Evolutionary conservation across 768 basidiomycete species (phyloP).

Genomic region (Candolleomyces aberdarensis): DNA sequence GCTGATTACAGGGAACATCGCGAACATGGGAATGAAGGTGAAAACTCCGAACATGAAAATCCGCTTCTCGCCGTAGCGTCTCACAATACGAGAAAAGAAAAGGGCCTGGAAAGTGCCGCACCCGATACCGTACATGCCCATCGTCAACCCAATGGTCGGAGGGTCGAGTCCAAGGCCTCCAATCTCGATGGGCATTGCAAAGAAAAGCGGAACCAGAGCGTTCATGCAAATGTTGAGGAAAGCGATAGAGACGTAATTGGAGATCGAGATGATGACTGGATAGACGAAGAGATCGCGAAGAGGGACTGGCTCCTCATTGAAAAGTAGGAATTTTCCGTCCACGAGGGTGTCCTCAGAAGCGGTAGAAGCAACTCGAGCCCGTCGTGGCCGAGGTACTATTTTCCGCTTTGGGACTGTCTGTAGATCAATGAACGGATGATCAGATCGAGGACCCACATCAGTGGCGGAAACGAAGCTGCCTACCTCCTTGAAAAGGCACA

Average conservation of each 20-base stretch:
- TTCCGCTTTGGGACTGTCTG: constrained; percentile 27
- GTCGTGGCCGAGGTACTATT: background rate
- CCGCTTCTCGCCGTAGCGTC: constrained; percentile 38
- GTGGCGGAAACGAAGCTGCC: constrained; percentile 4
- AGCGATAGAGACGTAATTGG: constrained; percentile 66
- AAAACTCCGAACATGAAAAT: constrained; percentile 38
- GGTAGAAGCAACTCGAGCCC: constrained; percentile 10
- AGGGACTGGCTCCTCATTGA: constrained; percentile 30
- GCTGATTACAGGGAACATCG: constrained; percentile 48
- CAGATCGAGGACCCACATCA: background rate
- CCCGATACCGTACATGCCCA: constrained; percentile 36
- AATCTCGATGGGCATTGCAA: constrained; percentile 60
- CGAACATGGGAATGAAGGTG: constrained; percentile 34
- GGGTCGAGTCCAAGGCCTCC: constrained; percentile 68
- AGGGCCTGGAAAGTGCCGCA: constrained; percentile 41
- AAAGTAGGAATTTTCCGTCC: constrained; percentile 7
- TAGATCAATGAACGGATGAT: background rate
- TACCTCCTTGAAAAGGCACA: constrained; percentile 44
- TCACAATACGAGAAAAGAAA: constrained; percentile 39
- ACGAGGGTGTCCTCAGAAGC: constrained; percentile 14
- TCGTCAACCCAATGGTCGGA: constrained; percentile 58
- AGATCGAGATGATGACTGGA: constrained; percentile 61
- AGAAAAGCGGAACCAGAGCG: constrained; percentile 65
- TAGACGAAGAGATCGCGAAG: constrained; percentile 44
- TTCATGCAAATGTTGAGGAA: constrained; percentile 53